Base-by-base conservation (phyloP, 2,329 filamentous ascomycete species). In the Alternaria triticina region DNA sequence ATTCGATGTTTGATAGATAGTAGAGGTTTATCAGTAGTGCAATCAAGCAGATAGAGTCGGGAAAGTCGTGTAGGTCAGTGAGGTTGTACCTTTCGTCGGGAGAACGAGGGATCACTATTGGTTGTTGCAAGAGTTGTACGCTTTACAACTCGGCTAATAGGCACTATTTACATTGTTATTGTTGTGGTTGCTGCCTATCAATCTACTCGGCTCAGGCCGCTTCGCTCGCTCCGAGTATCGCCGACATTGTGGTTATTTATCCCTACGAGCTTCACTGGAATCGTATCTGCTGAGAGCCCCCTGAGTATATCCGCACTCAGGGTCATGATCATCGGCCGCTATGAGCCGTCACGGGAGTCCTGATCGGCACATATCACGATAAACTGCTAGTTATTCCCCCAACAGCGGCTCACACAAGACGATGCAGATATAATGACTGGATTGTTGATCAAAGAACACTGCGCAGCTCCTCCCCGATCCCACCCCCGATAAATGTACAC, bases 321-420 rank as follows among this genome's bases (percentile, higher is more conserved):
- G n/a, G 15, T 2, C 10, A 2, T 40, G 8, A 2, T 9, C 6
- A 30, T 40, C 20, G 20, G 49, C 3, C 28, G 2, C 20, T 12
- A 0, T 6, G 4, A 36, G 30, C 13, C 20, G 9, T 52, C 22
- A 6, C 28, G 22, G 3, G 28, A 22, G 12, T 10, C 15, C 12
- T 22, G 17, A 23, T 11, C 12, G 15, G 12, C 13, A 5, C 7
- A 36, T 10, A n/a, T n/a, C 33, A 36, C 15, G 33, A n/a, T 36
- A n/a, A n/a, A 0, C 33, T n/a, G 1, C 15, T 36, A n/a, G 15
- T 9, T 36, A 15, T n/a, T n/a, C 33, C 0, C 0, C 33, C n/a
- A 36, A 7, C 33, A 36, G 33, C 0, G 33, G n/a, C 0, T 36
- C 0, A 5, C 15, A 36, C 15, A 36, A 15, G 33, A 36, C 15